These are phyloP conservation scores for Arthroderma sp. DNA, from an alignment of 2,329 filamentous ascomycete genomes.

Conservation along the genomic window DNA sequence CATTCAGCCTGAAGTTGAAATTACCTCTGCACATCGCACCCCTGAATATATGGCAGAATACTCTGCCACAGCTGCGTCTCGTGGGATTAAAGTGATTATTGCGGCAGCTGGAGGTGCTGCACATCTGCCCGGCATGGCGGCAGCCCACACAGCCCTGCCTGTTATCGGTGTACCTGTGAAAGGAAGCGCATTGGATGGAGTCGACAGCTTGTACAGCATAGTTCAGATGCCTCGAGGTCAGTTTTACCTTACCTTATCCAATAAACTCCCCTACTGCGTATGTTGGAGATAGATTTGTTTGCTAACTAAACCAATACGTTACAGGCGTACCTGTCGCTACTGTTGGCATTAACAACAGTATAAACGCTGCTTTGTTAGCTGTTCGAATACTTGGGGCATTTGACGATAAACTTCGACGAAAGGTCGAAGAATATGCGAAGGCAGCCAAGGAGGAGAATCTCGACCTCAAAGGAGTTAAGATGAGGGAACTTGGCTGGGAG, in stretches of 20 bases:
- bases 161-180: constrained; percentile 69
- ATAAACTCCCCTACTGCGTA: background rate
- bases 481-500: constrained; percentile 31
- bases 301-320: constrained; percentile 15
- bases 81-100: constrained; percentile 61
- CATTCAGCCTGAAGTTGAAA: constrained; percentile 32
- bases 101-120: constrained; percentile 64
- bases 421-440: constrained; percentile 31
- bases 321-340: constrained; percentile 59
- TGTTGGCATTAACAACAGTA: constrained; percentile 67
- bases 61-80: constrained; percentile 47
- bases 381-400: constrained; percentile 51
- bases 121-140: constrained; percentile 61
- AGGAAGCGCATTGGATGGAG: constrained; percentile 57
- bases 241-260: constrained; percentile 14
- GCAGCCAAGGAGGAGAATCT: constrained; percentile 30
- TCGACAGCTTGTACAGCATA: constrained; percentile 59
- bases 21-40: constrained; percentile 50
- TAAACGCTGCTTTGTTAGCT: constrained; percentile 62
- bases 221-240: constrained; percentile 59
- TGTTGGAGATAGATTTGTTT: background rate
- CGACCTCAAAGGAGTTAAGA: constrained; percentile 30
- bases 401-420: constrained; percentile 27
- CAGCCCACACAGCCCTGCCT: constrained; percentile 56
- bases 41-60: constrained; percentile 57